A percentile compares a stretch with the other conserved stretches of the same genome.
These are phyloP conservation scores for Candida namnaoensis DNA, from an alignment of 805 yeast genomes.

Conservation along the genomic window DNA sequence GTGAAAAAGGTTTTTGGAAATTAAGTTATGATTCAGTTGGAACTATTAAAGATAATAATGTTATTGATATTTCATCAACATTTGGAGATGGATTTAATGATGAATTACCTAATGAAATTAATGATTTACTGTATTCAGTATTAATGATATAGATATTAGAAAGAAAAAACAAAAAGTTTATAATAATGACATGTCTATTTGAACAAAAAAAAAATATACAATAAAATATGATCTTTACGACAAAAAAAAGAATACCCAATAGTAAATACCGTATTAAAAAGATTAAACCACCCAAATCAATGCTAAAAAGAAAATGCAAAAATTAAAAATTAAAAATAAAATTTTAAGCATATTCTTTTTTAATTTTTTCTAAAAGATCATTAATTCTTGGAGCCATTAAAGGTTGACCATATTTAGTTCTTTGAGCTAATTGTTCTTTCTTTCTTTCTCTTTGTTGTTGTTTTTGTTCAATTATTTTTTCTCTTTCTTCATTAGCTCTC, in stretches of 20 bases:
- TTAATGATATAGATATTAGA: not conserved
- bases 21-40: constrained; percentile 7
- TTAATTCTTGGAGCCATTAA: constrained; percentile 84
- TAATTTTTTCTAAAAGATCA: constrained; percentile 69
- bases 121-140: constrained; percentile 6
- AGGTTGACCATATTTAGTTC: constrained; percentile 79
- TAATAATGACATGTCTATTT: too few relatives aligned
- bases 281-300: too few relatives aligned
- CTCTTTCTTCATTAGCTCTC: constrained; percentile 32
- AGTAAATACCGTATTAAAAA: too few relatives aligned
- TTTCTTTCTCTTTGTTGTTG: constrained; percentile 33
- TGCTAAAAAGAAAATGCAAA: not conserved
- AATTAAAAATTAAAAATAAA: constrained; percentile 1
- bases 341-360: constrained; percentile 26
- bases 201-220: too few relatives aligned
- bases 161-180: too few relatives aligned
- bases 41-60: constrained; percentile 5
- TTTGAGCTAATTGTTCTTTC: constrained; percentile 36
- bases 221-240: too few relatives aligned
- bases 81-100: constrained; percentile 4
- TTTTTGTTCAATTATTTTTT: constrained; percentile 27
- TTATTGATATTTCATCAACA: constrained; percentile 5
- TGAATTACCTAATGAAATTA: constrained; percentile 2
- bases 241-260: too few relatives aligned
- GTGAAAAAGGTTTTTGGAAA: constrained; percentile 15